Evolutionary conservation across 768 basidiomycete genomes (phyloP), one percentile per base, ranked within the genome.

Genomic region (Krasilnikovozyma curviuscula): DNA sequence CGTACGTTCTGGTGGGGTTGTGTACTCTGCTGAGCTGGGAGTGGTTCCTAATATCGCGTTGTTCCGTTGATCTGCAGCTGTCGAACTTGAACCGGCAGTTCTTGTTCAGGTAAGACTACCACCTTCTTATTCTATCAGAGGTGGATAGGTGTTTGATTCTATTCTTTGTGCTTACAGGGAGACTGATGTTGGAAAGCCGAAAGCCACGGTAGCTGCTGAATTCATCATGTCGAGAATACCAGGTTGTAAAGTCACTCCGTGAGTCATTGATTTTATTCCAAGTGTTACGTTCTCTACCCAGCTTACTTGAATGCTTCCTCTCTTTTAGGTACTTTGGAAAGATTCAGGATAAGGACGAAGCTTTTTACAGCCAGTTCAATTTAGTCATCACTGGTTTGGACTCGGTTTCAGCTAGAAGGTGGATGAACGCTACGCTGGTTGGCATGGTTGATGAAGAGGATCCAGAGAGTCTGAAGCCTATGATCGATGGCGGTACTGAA

Each of bases 71-170:
- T n/a, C n/a, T n/a, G 3, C 23, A 48, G 67, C 83, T 98, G 61
- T 95, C 88, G 61, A 98, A 98, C 65, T 72, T 98, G 55, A 98
- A 98, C 65, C 75, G 93, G 42, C 93, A 98, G 66, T 98, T 98
- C 64, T 70, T 98, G 21, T 98, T 98, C 70, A 75, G 93, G 91
- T 85, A 55, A 43, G 68, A 61, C 9, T n/a, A 6, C 32, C 6
- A 3, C 10, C 40, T 32, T 44, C 23, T 21, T 9, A 1, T 30
- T 34, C 21, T 28, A 1, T 33, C 3, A 6, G 23, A 19, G 9
- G 16, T 12, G 25, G 16, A 6, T 7, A 30, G 18, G 19, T 46
- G 16, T 25, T 48, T 25, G 38, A 32, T 19, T 48, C 48, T 28
- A 43, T 30, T 44, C 32, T 25, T 46, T 19, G 18, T 30, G 28